These are phyloP conservation scores for Penicillium fuscoglaucum DNA, from an alignment of 2,329 filamentous ascomycete genomes.

Conservation along the genomic window DNA sequence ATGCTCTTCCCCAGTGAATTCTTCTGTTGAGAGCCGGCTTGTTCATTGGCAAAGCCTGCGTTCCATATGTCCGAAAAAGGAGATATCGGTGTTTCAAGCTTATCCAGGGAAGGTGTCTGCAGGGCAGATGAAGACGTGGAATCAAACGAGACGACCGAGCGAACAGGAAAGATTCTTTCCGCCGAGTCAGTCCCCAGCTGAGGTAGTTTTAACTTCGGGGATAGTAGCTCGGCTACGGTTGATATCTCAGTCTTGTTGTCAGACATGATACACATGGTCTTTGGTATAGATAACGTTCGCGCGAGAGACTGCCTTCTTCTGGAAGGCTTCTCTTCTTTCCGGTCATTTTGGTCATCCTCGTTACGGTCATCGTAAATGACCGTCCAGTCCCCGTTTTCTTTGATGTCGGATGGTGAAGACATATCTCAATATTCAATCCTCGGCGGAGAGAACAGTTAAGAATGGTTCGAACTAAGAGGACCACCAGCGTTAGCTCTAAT, in stretches of 20 bases:
- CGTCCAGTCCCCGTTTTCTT: conserved; percentile 16
- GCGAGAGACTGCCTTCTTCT: conserved; percentile 11
- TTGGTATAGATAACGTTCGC: conserved; percentile 18
- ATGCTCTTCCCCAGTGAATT: background rate
- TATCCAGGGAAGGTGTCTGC: conserved; percentile 29
- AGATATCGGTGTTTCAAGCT: conserved; percentile 18
- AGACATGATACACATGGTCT: conserved; percentile 25
- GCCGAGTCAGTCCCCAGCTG: conserved; percentile 34
- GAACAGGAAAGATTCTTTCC: conserved; percentile 76
- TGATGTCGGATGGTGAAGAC: conserved; percentile 6
- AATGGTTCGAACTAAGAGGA: background rate
- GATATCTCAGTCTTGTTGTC: conserved; percentile 20
- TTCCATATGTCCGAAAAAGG: conserved; percentile 19
- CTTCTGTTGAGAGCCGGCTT: background rate
- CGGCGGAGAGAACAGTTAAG: too few relatives aligned
- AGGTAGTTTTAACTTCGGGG: conserved; percentile 27
- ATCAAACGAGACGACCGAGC: conserved; percentile 72
- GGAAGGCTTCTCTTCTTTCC: conserved; percentile 8
- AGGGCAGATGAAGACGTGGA: conserved; percentile 39
- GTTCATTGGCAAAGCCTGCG: conserved; percentile 4
- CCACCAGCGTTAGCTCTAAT: background rate
- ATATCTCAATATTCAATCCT: conserved; percentile 1
- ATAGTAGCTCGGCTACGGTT: conserved; percentile 13
- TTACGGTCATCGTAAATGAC: conserved; percentile 14
- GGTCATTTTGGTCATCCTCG: conserved; percentile 1